Percentiles rank a stretch among this genome's conserved stretches.
Evolutionary conservation across 495 filamentous ascomycete genomes (phyloP).

Genomic region (Glonium stellatum): DNA sequence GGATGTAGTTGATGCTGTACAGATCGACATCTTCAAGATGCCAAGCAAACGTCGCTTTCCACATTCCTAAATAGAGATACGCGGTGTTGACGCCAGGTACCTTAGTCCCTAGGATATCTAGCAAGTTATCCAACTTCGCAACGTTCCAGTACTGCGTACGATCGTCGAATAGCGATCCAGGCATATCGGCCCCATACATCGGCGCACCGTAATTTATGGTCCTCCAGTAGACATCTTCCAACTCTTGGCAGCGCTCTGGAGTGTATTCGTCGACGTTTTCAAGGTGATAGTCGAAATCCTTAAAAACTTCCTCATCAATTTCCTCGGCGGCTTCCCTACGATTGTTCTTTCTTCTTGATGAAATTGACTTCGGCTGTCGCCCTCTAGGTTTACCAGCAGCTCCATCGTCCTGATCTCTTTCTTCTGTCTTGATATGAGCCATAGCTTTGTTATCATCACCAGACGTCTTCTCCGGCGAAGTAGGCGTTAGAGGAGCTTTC

Average conservation of each 20-base stretch:
- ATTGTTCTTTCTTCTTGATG: conserved; percentile 72
- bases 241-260: conserved; percentile 80
- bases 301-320: conserved; percentile 80
- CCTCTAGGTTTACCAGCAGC: conserved; percentile 26
- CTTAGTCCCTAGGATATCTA: conserved; percentile 90
- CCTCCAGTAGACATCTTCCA: conserved; percentile 93
- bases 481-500: conserved; percentile 24
- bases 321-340: conserved; percentile 62
- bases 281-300: conserved; percentile 80
- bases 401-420: conserved; percentile 19
- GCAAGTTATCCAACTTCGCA: conserved; percentile 82
- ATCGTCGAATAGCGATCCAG: conserved; percentile 91
- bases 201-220: conserved; percentile 89
- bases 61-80: conserved; percentile 98
- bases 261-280: conserved; percentile 78
- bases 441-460: conserved; percentile 34
- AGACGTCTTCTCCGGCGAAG: conserved; percentile 21
- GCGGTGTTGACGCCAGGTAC: conserved; percentile 97
- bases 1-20: conserved; percentile 99
- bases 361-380: conserved; percentile 46
- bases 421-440: conserved; percentile 40
- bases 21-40: conserved; percentile 97
- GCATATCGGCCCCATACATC: conserved; percentile 94
- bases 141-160: conserved; percentile 84
- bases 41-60: conserved; percentile 99